Conservation (phyloP, 1,284 basidiomycete genomes). For the Sanguinoderma infundibulare region DNA sequence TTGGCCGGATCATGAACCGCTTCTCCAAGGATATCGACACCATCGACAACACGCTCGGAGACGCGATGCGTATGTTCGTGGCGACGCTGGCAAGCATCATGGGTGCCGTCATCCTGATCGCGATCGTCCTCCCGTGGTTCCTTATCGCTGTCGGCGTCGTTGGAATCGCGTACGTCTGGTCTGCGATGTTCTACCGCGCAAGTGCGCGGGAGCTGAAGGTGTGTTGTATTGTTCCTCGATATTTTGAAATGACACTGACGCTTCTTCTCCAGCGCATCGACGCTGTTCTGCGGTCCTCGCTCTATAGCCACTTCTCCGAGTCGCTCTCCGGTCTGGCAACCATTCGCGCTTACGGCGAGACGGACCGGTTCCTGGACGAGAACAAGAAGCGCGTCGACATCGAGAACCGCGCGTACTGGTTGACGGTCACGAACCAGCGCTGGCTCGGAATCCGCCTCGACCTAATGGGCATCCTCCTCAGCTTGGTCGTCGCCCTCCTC, state of each 20-base stretch:
- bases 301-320: conserved; percentile 86
- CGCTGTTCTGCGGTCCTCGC: conserved; percentile 65
- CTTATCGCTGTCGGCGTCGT: conserved; percentile 73
- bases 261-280: conserved; percentile 58
- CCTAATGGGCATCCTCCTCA: conserved; percentile 78
- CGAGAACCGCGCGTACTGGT: conserved; percentile 90
- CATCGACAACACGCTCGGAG: conserved; percentile 79
- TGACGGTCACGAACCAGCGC: conserved; percentile 84
- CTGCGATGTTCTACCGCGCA: conserved; percentile 83
- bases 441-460: conserved; percentile 92
- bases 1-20: conserved; percentile 89
- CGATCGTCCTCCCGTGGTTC: conserved; percentile 86
- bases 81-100: conserved; percentile 68
- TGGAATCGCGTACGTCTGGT: conserved; percentile 60
- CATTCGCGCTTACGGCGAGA: conserved; percentile 76
- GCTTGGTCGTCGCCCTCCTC: conserved; percentile 81
- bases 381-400: conserved; percentile 83
- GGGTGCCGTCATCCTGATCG: conserved; percentile 80
- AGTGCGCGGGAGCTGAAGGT: conserved; percentile 88
- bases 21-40: conserved; percentile 89
- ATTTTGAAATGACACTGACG: not conserved
- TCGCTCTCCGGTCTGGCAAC: conserved; percentile 78
- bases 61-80: conserved; percentile 79
- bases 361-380: conserved; percentile 68
- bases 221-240: not conserved